phyloP scores from a whole-genome alignment of 2,329 filamentous ascomycete species.

The Calonectria leucothoes region DNA sequence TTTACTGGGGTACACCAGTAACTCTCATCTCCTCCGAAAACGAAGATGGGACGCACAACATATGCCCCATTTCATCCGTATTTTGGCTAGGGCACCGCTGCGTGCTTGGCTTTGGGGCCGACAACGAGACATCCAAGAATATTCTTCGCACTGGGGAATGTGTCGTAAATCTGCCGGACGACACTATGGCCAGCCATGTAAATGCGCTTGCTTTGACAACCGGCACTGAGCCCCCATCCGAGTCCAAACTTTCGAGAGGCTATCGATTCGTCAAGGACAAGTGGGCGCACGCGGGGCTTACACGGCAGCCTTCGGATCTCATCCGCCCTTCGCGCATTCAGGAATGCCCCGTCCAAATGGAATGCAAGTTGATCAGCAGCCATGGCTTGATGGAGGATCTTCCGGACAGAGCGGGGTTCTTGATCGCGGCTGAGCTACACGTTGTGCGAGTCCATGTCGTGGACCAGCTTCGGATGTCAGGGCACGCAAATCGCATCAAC shows the following conservation, averaged over 20 bases:
- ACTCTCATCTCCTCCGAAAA: conserved; percentile 54
- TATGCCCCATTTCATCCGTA: conserved; percentile 56
- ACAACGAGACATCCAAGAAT: conserved; percentile 53
- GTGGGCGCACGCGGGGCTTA: conserved; percentile 48
- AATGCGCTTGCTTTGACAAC: conserved; percentile 54
- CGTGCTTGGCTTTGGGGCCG: conserved; percentile 52
- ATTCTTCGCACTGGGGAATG: conserved; percentile 54
- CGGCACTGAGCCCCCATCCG: conserved; percentile 42
- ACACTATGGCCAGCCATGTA: conserved; percentile 47
- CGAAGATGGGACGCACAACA: conserved; percentile 53
- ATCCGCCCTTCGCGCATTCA: conserved; percentile 48
- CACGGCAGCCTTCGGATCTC: conserved; percentile 47
- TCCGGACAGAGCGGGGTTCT: conserved; percentile 14
- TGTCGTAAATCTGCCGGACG: conserved; percentile 54
- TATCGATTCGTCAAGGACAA: conserved; percentile 55
- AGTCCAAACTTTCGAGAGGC: conserved; percentile 42
- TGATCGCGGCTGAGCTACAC: conserved; percentile 11
- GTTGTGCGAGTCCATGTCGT: conserved; percentile 48
- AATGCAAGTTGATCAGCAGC: conserved; percentile 48
- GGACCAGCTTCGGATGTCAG: conserved; percentile 48
- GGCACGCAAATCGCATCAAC: conserved; percentile 53
- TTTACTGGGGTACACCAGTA: conserved; percentile 56
- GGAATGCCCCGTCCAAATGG: conserved; percentile 57
- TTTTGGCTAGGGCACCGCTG: conserved; percentile 58
- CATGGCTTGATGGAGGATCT: conserved; percentile 48